Base-by-base conservation (phyloP, 2,329 filamentous ascomycete genomes). In the Aspergillus sp. region DNA sequence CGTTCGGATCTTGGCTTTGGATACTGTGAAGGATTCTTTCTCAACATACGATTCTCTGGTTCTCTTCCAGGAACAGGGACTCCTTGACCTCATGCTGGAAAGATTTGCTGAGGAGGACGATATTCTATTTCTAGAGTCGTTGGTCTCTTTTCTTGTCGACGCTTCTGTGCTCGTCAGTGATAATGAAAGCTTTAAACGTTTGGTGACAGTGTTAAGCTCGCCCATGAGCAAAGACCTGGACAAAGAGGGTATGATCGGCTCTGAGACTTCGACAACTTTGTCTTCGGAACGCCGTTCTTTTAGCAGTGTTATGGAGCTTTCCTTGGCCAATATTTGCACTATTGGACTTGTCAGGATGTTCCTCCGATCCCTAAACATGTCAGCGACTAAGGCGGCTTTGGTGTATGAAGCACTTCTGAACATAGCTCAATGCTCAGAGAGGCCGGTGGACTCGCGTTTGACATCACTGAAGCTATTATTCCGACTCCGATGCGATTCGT, bases 401-500 rank as follows among this genome's bases (percentile, higher is more conserved):
- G 77, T 88, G 0, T 92, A 87, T 67, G 81, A 86, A 52, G 80
- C 84, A 8, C 76, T 94, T 5, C 77, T 93, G 44, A 81, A 82
- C 55, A 86, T 92, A 65, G 86, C 84, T 5, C 83, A 83, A 64
- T 84, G 84, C 15, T 81, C 80, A 27, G 79, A 82, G 32, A 86
- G 84, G 62, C 88, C 90, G 61, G 80, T 83, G 6, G 88, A 91
- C 74, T 88, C 90, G 54, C 88, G 90, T 6, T 78, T 95, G 25
- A 88, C 87, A 11, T 88, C 89, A 2, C 86, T 93, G 81, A 92
- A 91, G 69, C 77, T 94, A 47, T 80, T 97, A 2, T 94, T 96
- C 72, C 87, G 93, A 47, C 79, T 97, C 30, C 86, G 93, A 60
- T 91, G 92, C 21, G 92, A 96, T 75, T 91, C 90, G 72, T 86